A percentile compares a stretch with the other conserved stretches of the same genome.
Conservation (phyloP, 2,329 filamentous ascomycete species). For the Claviceps paspali region DNA sequence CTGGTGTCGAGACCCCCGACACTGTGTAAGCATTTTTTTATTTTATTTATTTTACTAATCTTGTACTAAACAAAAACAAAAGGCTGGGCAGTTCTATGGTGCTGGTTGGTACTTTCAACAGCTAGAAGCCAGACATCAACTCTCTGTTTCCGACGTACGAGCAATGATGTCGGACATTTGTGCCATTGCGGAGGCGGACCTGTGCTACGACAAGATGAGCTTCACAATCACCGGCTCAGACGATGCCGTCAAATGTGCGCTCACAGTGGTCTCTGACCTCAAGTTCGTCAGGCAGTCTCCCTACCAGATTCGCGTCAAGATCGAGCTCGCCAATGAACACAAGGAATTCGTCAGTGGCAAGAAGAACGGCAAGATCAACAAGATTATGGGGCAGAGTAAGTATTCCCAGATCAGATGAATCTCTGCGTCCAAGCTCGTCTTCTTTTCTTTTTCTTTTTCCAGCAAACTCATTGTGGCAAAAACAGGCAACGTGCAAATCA, state of each 20-base stretch:
- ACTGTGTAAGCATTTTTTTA: too few relatives aligned
- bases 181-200: slow-evolving; percentile 86
- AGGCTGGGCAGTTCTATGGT: slow-evolving; percentile 96
- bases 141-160: slow-evolving; percentile 59
- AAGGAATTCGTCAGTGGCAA: slow-evolving; percentile 99
- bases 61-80: too few relatives aligned
- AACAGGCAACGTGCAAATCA: slow-evolving; percentile 83
- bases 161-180: slow-evolving; percentile 93
- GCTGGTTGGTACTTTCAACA: slow-evolving; percentile 90
- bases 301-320: slow-evolving; percentile 93
- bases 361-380: slow-evolving; percentile 99
- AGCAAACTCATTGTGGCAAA: background rate
- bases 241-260: slow-evolving; percentile 87
- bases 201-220: slow-evolving; percentile 84
- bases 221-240: slow-evolving; percentile 94
- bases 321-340: slow-evolving; percentile 96
- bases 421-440: too few relatives aligned
- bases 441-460: background rate
- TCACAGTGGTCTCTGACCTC: slow-evolving; percentile 84
- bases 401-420: too few relatives aligned
- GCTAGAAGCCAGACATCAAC: slow-evolving; percentile 46
- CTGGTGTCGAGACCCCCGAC: too few relatives aligned
- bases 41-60: background rate
- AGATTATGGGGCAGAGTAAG: slow-evolving; percentile 93
- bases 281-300: slow-evolving; percentile 75